Evolutionary conservation across 2,329 filamentous ascomycete genomes (phyloP), one percentile per base, ranked within the genome.

Genomic region (Boeremia exigua): DNA sequence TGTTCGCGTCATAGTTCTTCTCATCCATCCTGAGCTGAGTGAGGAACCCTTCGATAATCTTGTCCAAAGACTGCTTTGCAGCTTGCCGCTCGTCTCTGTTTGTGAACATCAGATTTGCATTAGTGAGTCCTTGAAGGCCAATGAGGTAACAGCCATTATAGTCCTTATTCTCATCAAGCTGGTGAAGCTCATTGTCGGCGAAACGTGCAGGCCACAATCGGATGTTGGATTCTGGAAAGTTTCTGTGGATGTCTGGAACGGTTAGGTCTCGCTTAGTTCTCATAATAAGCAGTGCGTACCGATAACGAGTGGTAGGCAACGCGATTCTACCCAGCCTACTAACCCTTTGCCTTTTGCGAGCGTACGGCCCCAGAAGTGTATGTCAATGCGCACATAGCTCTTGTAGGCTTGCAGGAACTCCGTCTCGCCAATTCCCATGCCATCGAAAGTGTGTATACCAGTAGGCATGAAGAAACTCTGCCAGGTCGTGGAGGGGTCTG

Each of bases 141-240:
- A 89, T 78, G 2, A 89, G 78, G 66, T 88, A 89, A 58, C 79
- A 85, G 3, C 84, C 84, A 33, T 85, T 79, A 59, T 85, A 86
- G 56, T 88, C 84, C 6, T 43, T 62, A 0, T 68, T 65, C 11
- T 65, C 67, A 1, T 68, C 59, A 1, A 10, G 10, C 4, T 38
- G 28, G 3, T 23, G 19, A 12, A 42, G 56, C 6, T 58, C 45
- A 6, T 63, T 69, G 0, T 75, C 25, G 2, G 68, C 78, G 56
- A 88, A 89, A 9, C 84, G 79, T 6, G 80, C 81, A 1, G 87
- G 86, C 86, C 86, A 89, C 19, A 89, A 84, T 17, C 85, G 80
- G 1, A 83, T 79, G 42, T 81, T 74, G 3, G 88, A 63, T 2
- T 75, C 70, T 0, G 83, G 81, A 14, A 85, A 69, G 11, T 80